These are phyloP conservation scores for Leucosporidium yakuticum DNA, from an alignment of 768 basidiomycete species.

Conservation along the genomic window DNA sequence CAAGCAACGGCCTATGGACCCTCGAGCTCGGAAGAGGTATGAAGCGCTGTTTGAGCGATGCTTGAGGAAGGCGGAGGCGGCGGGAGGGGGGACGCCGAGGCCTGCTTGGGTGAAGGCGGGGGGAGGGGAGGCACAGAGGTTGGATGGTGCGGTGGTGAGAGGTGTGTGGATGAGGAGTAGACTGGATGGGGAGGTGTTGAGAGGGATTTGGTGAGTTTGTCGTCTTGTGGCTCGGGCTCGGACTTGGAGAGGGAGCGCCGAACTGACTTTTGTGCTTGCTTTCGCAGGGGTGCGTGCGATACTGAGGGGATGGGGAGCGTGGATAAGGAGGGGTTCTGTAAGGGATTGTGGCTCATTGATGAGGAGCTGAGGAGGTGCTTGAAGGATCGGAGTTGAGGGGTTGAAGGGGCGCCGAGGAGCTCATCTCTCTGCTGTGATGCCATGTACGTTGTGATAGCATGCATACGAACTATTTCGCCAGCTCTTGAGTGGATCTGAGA, in stretches of 20 bases:
- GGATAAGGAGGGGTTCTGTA: neutral
- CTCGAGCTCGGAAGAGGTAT: conserved; percentile 15
- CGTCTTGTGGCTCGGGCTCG: too few relatives aligned
- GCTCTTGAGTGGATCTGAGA: too few relatives aligned
- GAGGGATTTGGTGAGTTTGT: conserved; percentile 15
- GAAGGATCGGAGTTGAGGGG: too few relatives aligned
- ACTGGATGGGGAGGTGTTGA: conserved; percentile 1
- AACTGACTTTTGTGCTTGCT: neutral
- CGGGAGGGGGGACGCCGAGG: neutral
- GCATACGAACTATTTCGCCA: too few relatives aligned
- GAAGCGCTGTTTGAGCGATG: conserved; percentile 9
- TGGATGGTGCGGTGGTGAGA: conserved; percentile 13
- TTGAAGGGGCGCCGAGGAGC: too few relatives aligned
- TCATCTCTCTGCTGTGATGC: too few relatives aligned
- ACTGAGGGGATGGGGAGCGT: neutral
- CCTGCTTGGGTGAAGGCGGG: conserved; percentile 1
- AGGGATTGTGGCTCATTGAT: neutral
- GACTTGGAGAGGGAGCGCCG: too few relatives aligned
- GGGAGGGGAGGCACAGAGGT: neutral
- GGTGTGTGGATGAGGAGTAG: conserved; percentile 22
- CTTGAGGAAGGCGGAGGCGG: neutral
- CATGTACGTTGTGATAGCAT: too few relatives aligned
- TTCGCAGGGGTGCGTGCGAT: neutral
- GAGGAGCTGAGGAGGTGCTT: conserved; percentile 1
- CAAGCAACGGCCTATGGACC: conserved; percentile 10